These are phyloP conservation scores for Nymphaea colorata DNA, from an alignment of 164 flowering plant species.

Conservation along the genomic window DNA sequence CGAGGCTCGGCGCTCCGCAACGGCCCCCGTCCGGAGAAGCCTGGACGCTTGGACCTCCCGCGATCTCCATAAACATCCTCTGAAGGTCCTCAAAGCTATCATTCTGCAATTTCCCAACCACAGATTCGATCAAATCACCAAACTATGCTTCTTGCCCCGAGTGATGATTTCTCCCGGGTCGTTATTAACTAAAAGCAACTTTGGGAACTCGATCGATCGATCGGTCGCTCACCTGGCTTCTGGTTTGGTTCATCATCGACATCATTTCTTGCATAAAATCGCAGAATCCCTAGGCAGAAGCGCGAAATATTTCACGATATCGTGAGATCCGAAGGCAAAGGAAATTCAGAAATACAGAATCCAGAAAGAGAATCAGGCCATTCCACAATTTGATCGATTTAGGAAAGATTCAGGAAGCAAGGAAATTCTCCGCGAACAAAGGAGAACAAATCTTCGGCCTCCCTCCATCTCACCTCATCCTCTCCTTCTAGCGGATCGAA, in stretches of 20 bases:
- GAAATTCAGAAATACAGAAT: not conserved
- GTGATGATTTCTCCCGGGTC: not conserved
- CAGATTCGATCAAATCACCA: not conserved
- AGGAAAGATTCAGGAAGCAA: not conserved
- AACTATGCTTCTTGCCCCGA: not conserved
- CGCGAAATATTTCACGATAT: not conserved
- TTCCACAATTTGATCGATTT: not conserved
- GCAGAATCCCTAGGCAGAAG: slow-evolving; percentile 47
- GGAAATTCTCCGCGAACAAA: not conserved
- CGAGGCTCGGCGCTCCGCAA: slow-evolving; percentile 9
- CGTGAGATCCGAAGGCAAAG: not conserved
- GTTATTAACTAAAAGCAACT: not conserved
- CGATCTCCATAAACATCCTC: slow-evolving; percentile 76
- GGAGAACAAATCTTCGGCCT: not conserved
- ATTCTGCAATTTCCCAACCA: slow-evolving; percentile 12
- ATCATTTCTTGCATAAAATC: slow-evolving; percentile 88
- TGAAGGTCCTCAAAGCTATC: slow-evolving; percentile 83
- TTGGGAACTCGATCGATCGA: not conserved
- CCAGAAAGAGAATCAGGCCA: not conserved
- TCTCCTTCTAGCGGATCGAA: slow-evolving; percentile 74
- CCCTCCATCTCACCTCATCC: slow-evolving; percentile 33
- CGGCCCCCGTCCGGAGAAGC: not conserved
- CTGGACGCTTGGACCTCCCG: slow-evolving; percentile 19
- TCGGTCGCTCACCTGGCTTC: slow-evolving; percentile 35
- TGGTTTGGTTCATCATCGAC: slow-evolving; percentile 63